Base-by-base conservation (phyloP, 1,284 basidiomycete genomes). In the Cutaneotrichosporon dermatis region DNA sequence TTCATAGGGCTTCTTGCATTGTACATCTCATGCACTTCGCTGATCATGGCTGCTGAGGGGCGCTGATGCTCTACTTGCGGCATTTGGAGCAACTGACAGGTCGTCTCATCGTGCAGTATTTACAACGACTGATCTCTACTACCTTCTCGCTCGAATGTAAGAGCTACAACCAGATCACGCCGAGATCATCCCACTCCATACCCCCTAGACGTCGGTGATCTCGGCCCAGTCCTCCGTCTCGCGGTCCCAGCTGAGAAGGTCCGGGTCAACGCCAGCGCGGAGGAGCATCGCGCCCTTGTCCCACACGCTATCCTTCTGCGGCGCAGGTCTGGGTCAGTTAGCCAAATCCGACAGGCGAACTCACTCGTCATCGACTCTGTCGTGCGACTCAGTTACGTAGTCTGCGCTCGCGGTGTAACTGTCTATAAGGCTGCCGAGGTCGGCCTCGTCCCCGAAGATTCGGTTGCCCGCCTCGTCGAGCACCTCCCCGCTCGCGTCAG, bases 221-320 rank as follows among this genome's bases (percentile, higher is more conserved):
- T 65, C 60, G 3, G 54, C 58, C 76, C 76, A 77, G 55, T 76
- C 75, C 57, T 74, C 73, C 0, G 51, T 61, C 5, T 70, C 69
- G 1, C 46, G 60, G 55, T 75, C 61, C 72, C 72, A 78, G 2
- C 71, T 74, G 1, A 77, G 63, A n/a, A 76, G 62, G 4, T 43
- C 62, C 8, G 76, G 76, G 50, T 77, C 76, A 8, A 77, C 72
- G 43, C 69, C 63, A 11, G 74, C 58, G 34, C 54, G 53, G 8
- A 55, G 51, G 54, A 77, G 69, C 68, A 79, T 66, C 1, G 66
- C 59, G 8, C 69, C 76, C 33, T 67, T 67, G 44, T 69, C 68
- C 77, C 77, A 79, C 75, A 77, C 16, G 16, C 12, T 33, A 6
- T 16, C 39, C 16, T 8, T 12, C 39, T 25, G 37, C 37, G 50